Conservation (phyloP, 768 basidiomycete genomes). For the Chalciporus pseudorubinellus region DNA sequence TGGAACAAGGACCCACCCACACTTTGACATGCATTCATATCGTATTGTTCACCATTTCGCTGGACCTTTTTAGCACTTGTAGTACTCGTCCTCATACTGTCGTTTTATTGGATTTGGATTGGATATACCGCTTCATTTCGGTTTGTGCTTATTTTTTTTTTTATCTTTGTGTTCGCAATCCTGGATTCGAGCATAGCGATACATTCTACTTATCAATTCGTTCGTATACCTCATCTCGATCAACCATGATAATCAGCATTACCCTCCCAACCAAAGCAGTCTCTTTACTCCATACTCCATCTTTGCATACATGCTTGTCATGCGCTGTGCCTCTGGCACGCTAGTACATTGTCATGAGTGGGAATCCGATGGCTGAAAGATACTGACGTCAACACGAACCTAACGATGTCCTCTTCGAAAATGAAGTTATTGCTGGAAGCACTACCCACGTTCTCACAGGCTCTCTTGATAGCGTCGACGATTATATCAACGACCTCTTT, state of each 20-base stretch:
- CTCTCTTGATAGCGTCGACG: constrained; percentile 64
- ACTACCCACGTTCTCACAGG: constrained; percentile 62
- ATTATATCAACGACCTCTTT: constrained; percentile 74
- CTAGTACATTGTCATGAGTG: constrained; percentile 37
- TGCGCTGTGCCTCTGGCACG: constrained; percentile 76
- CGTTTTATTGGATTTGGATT: constrained; percentile 17
- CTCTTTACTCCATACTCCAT: constrained; percentile 94
- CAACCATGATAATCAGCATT: constrained; percentile 7
- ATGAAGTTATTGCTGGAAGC: constrained; percentile 47
- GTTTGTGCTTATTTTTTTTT: constrained; percentile 16
- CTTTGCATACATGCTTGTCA: constrained; percentile 85
- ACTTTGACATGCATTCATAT: constrained; percentile 13
- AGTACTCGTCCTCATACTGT: constrained; percentile 15
- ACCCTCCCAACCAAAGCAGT: constrained; percentile 83
- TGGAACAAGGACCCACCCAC: constrained; percentile 16
- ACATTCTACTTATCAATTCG: constrained; percentile 11
- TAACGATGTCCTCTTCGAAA: constrained; percentile 70
- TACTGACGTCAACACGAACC: constrained; percentile 50
- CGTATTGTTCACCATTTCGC: constrained; percentile 16
- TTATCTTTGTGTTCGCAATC: constrained; percentile 1
- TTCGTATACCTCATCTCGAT: constrained; percentile 10
- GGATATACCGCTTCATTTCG: constrained; percentile 20
- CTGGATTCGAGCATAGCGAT: constrained; percentile 9
- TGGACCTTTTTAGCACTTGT: constrained; percentile 18
- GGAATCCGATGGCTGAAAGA: neutral